Evolutionary conservation across 352 stramenopile genomes (phyloP), one percentile per base, ranked within the genome.

Genomic region (Globisporangium cylindrosporum): DNA sequence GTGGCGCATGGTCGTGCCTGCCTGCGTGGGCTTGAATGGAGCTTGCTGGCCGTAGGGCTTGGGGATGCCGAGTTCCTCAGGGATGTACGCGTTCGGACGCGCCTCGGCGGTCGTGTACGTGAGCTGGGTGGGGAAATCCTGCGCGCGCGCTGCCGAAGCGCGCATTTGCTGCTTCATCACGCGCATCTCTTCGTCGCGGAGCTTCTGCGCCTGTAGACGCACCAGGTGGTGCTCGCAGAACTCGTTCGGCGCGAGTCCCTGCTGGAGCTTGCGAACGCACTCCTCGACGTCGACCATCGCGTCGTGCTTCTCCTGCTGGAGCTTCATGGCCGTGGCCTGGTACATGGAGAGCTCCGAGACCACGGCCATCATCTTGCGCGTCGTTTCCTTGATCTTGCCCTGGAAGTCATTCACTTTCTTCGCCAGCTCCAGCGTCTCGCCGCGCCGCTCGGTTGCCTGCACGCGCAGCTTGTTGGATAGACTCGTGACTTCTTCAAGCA

Each of bases 261-360:
- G 71, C 5, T 91, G 70, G 49, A 86, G 66, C 1, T 80, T 81
- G 60, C 84, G 87, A 8, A 74, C 69, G 12, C 76, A 84, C 24
- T 93, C 84, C 38, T 95, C 80, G 9, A 94, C 76, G 38, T 93
- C 84, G 22, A 84, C 83, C 34, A 81, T 72, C 18, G 70, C 62
- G 43, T 93, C 78, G 66, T 94, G 80, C 68, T 97, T 97, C 69
- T 98, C 93, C 64, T 98, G 89, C 68, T 98, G 89, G 4, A 98
- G 81, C 69, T 97, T 97, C 76, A 98, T 93, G 20, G 92, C 90
- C 12, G 93, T 98, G 9, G 94, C 94, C 69, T 98, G 94, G 73
- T 98, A 98, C 94, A 98, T 98, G 15, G 88, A 97, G 10, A 98
- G 74, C 79, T 98, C 94, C 2, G 86, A 97, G 4, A 98, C 92